phyloP scores from a whole-genome alignment of 2,329 filamentous ascomycete species.

The Cordyceps farinosa region DNA sequence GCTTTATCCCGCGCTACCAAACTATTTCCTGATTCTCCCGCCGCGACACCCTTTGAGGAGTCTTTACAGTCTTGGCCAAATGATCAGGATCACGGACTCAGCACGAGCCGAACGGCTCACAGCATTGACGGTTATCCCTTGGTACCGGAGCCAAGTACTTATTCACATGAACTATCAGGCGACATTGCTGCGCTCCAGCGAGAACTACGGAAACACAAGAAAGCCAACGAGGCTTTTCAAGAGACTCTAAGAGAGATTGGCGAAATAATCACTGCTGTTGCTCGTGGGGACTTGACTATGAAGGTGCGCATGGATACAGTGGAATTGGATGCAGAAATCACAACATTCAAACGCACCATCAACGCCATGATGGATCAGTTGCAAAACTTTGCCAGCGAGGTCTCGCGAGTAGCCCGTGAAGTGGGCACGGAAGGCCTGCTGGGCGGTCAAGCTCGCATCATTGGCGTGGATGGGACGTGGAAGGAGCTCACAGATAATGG shows the following conservation, averaged over 20 bases:
- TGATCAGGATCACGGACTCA: too few relatives aligned
- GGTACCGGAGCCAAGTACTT: too few relatives aligned
- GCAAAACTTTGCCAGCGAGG: conserved; percentile 93
- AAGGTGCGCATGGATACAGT: conserved; percentile 93
- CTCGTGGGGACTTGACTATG: conserved; percentile 91
- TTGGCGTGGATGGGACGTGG: conserved; percentile 94
- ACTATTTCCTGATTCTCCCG: too few relatives aligned
- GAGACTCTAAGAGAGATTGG: conserved; percentile 95
- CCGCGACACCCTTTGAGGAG: too few relatives aligned
- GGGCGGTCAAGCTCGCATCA: conserved; percentile 88
- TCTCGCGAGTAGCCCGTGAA: conserved; percentile 89
- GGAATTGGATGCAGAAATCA: conserved; percentile 98
- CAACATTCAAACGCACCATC: conserved; percentile 95
- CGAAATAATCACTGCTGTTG: conserved; percentile 94
- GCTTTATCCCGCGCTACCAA: too few relatives aligned
- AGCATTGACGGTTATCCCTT: too few relatives aligned
- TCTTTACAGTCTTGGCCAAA: too few relatives aligned
- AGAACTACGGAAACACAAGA: conserved; percentile 93
- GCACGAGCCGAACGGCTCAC: too few relatives aligned
- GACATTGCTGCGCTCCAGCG: conserved; percentile 84
- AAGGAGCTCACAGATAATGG: conserved; percentile 91
- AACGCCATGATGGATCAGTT: conserved; percentile 99
- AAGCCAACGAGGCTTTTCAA: conserved; percentile 97
- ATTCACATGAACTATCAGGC: too few relatives aligned
- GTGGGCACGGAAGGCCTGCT: conserved; percentile 94